phyloP scores from a whole-genome alignment of 78 protist genomes.

The Cyanophora paradoxa region DNA sequence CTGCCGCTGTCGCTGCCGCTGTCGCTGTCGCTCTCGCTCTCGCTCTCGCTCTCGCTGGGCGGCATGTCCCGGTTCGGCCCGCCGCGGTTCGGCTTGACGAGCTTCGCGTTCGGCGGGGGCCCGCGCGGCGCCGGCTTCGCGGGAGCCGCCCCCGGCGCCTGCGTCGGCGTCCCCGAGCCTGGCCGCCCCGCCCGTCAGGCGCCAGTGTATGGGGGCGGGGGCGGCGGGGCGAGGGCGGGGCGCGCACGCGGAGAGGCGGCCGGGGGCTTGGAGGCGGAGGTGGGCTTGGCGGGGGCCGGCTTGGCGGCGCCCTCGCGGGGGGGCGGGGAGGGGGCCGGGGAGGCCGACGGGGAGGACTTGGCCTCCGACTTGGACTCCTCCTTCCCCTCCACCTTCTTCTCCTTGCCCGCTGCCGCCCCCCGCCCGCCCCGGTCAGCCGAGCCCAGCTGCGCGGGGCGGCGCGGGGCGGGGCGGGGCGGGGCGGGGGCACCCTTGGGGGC shows the following conservation, averaged over 20 bases:
- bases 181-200: no score
- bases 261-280: no score
- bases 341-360: background rate
- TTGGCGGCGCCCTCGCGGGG: no score
- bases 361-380: background rate
- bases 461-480: background rate
- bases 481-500: background rate
- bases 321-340: no score
- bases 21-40: background rate
- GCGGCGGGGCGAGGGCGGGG: no score
- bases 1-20: background rate
- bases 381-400: background rate
- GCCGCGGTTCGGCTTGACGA: background rate
- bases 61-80: slow-evolving; percentile 3
- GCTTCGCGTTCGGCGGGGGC: slow-evolving; percentile 3
- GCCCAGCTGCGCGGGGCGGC: background rate
- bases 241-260: background rate
- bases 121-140: background rate
- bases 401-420: background rate
- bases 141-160: no score
- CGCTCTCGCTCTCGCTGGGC: background rate
- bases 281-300: no score
- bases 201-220: no score
- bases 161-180: background rate
- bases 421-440: background rate